These are phyloP conservation scores for Gnomoniopsis smithogilvyi DNA, from an alignment of 2,329 filamentous ascomycete genomes.

Conservation along the genomic window DNA sequence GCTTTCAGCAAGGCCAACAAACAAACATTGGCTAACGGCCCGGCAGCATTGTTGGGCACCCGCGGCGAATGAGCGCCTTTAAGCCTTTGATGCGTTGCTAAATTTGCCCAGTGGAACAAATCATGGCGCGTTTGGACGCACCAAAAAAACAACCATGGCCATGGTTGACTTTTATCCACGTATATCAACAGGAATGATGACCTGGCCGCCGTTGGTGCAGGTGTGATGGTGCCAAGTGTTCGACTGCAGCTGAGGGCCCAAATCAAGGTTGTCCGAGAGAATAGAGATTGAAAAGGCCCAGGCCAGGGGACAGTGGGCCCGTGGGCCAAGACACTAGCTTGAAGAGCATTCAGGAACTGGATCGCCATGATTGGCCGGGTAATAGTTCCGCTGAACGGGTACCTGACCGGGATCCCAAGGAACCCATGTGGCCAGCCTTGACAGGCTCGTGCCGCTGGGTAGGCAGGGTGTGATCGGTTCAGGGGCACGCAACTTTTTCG, in stretches of 20 bases:
- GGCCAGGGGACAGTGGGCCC: conserved; percentile 1
- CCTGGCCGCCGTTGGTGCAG: not conserved
- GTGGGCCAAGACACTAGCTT: conserved; percentile 9
- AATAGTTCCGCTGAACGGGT: conserved; percentile 33
- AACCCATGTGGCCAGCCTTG: conserved; percentile 36
- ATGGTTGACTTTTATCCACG: not conserved
- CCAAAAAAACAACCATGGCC: not conserved
- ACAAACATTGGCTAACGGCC: not conserved
- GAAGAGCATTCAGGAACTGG: conserved; percentile 15
- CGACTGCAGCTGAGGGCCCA: not conserved
- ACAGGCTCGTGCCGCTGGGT: conserved; percentile 28
- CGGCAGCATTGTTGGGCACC: not conserved
- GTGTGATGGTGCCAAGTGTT: not conserved
- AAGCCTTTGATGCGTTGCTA: not conserved
- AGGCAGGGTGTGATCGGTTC: conserved; percentile 14
- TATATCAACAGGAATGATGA: not conserved
- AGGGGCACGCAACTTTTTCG: conserved; percentile 10
- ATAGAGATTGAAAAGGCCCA: conserved; percentile 7
- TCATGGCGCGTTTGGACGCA: not conserved
- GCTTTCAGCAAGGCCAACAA: not conserved
- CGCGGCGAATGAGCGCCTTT: not conserved
- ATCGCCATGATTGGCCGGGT: conserved; percentile 29
- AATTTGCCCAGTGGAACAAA: not conserved
- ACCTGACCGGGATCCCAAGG: conserved; percentile 32
- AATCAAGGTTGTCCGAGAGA: conserved; percentile 1